Base-by-base conservation (phyloP, 768 basidiomycete species). In the Tulasnella sp. region DNA sequence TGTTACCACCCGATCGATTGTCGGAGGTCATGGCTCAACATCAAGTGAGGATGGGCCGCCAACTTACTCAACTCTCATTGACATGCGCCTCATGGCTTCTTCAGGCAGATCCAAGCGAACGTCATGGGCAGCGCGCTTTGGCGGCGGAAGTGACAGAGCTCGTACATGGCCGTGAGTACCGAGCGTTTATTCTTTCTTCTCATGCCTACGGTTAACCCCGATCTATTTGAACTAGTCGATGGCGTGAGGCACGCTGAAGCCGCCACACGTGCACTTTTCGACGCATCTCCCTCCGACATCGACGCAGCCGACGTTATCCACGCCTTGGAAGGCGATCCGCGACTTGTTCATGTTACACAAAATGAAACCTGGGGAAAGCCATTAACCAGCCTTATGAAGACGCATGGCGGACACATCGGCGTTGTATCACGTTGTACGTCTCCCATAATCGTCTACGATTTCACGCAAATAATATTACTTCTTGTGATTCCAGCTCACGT, bases 321-420 rank as follows among this genome's bases (percentile, higher is more conserved):
- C 26, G 84, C 86, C 8, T 78, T 95, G 54, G 65, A 72, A 13
- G 77, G 75, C 42, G 86, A 94, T 68, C 80, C 81, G 9, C 78
- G 86, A 24, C 75, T 94, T 21, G 32, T 67, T 11, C 74, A 34
- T 8, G 70, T 80, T 54, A 70, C 78, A 34, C 71, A 77, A 8
- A 70, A 73, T 26, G 72, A 88, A 52, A 72, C 88, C 32, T 65
- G 80, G 10, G 73, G 72, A 1, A 75, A 74, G 0, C 74, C 83
- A 1, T 65, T 92, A 7, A 70, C 78, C 11, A 86, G 83, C 66
- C 71, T 96, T 15, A 80, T 80, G 2, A 78, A 79, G 2, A 74
- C 71, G 45, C 73, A 83, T 64, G 77, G 80, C 2, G n/a, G n/a
- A n/a, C n/a, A n/a, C n/a, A 38, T 7, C 15, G 74, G 91, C 3